Conservation (phyloP, 768 basidiomycete species). For the Lentinula sp. region DNA sequence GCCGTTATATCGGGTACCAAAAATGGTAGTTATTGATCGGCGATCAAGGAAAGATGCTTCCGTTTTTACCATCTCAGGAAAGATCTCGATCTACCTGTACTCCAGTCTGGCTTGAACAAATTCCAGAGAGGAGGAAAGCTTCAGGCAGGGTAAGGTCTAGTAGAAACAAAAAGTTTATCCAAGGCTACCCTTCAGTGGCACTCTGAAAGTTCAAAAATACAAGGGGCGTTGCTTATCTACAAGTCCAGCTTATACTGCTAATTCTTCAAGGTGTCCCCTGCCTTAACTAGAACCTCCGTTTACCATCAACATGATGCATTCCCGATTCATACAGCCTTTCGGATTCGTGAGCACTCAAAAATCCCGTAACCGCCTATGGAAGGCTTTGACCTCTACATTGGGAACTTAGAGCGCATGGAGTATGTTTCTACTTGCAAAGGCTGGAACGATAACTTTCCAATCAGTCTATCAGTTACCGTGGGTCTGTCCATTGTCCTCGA, state of each 20-base stretch:
- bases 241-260: background rate
- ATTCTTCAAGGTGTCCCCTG: background rate
- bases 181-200: too few relatives aligned
- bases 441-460: background rate
- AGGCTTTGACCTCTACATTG: conserved; percentile 4
- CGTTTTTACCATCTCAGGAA: conserved; percentile 3
- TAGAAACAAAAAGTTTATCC: too few relatives aligned
- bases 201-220: too few relatives aligned
- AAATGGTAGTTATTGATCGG: conserved; percentile 4
- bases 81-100: background rate
- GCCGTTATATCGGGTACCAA: background rate
- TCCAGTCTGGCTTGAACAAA: background rate
- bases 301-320: background rate
- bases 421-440: background rate
- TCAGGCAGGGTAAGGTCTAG: too few relatives aligned
- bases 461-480: background rate
- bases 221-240: too few relatives aligned
- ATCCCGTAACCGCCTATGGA: background rate
- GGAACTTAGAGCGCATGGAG: background rate
- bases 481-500: background rate
- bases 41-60: conserved; percentile 7
- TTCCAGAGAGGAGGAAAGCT: too few relatives aligned
- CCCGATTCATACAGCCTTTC: background rate
- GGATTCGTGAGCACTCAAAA: background rate
- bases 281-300: background rate